Evolutionary conservation across 225 moss, liverwort and hornwort species (phyloP).

Genomic region (Polytrichum commune): DNA sequence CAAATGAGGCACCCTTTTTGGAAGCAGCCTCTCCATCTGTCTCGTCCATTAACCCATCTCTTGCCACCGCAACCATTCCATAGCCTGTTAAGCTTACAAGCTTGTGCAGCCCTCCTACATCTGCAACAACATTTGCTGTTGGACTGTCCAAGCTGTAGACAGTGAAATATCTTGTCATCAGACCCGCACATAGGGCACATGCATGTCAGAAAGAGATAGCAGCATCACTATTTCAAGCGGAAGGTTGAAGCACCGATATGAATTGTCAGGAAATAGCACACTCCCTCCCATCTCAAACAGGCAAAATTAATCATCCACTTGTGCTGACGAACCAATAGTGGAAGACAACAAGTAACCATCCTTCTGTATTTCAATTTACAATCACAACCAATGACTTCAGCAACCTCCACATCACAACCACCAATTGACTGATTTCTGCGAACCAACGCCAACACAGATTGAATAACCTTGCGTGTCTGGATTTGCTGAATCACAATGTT

Average conservation of each 20-base stretch:
- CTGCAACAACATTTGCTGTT: slow-evolving; percentile 48
- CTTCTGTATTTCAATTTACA: not conserved
- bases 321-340: slow-evolving; percentile 3
- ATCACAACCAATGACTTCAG: not conserved
- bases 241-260: too few relatives aligned
- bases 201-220: too few relatives aligned
- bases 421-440: too few relatives aligned
- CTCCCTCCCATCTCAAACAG: too few relatives aligned
- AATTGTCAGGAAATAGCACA: too few relatives aligned
- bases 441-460: too few relatives aligned
- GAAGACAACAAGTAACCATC: not conserved
- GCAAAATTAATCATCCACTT: not conserved
- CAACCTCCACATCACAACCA: too few relatives aligned
- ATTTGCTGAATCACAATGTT: too few relatives aligned
- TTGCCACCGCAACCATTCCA: slow-evolving; percentile 73
- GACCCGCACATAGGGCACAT: too few relatives aligned
- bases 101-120: slow-evolving; percentile 76
- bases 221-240: too few relatives aligned
- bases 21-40: slow-evolving; percentile 63
- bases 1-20: slow-evolving; percentile 90
- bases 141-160: slow-evolving; percentile 75
- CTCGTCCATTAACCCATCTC: slow-evolving; percentile 73
- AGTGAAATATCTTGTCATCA: too few relatives aligned
- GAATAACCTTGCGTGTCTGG: too few relatives aligned
- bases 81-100: slow-evolving; percentile 55